phyloP scores from a whole-genome alignment of 129 eudicot species.

The Cynara cardunculus region DNA sequence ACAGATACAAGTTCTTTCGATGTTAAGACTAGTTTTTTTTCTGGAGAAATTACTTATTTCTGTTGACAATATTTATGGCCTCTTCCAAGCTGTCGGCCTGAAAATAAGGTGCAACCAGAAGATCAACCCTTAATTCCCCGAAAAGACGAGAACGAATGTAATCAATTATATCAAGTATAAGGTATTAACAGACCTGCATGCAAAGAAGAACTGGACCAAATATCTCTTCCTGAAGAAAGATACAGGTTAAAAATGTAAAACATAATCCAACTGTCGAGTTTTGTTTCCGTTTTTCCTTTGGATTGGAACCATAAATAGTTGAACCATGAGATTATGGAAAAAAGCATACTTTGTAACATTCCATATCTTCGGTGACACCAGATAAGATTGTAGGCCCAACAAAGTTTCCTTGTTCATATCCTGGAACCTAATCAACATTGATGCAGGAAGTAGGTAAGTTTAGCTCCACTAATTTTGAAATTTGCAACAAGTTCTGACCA shows the following conservation, averaged over 20 bases:
- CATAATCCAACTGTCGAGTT: neutral
- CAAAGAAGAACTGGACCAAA: conserved; percentile 95
- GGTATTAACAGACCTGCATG: conserved; percentile 65
- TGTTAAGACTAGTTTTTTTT: neutral
- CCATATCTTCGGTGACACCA: conserved; percentile 92
- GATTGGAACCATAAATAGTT: neutral
- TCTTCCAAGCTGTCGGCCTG: conserved; percentile 98
- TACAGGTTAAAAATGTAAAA: neutral
- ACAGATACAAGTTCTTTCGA: neutral
- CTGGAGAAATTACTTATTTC: conserved; percentile 59
- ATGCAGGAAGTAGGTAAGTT: neutral
- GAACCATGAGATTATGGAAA: neutral
- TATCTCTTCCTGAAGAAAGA: conserved; percentile 74
- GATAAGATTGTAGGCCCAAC: conserved; percentile 93
- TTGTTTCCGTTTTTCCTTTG: neutral
- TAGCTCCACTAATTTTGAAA: neutral
- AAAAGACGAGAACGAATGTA: neutral
- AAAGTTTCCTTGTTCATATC: conserved; percentile 90
- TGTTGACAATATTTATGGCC: conserved; percentile 81
- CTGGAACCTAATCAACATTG: conserved; percentile 65
- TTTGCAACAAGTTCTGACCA: neutral
- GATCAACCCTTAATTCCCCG: neutral
- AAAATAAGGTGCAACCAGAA: conserved; percentile 14
- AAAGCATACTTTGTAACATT: conserved; percentile 78
- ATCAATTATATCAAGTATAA: neutral